These are phyloP conservation scores for Chaetomiaceae sp. DNA, from an alignment of 2,329 filamentous ascomycete species.

Conservation along the genomic window DNA sequence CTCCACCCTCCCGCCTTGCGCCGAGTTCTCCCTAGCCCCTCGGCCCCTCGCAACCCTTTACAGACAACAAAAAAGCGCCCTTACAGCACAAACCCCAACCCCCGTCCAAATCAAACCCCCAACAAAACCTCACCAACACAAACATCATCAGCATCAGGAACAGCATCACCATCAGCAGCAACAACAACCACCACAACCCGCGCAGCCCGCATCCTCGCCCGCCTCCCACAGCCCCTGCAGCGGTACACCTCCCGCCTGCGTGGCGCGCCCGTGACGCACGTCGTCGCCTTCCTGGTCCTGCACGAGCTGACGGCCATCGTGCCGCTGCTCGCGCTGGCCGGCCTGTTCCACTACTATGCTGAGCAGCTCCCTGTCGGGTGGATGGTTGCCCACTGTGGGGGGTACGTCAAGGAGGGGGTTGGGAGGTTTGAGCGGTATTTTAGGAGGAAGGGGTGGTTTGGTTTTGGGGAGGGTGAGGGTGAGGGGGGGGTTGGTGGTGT, in stretches of 20 bases:
- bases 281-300: constrained; percentile 79
- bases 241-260: constrained; percentile 66
- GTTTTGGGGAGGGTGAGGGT: constrained; percentile 42
- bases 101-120: neutral
- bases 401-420: constrained; percentile 57
- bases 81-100: no score
- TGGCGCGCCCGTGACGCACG: constrained; percentile 73
- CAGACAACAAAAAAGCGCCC: neutral
- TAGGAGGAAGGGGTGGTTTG: constrained; percentile 75
- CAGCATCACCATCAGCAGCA: neutral
- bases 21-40: neutral
- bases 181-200: constrained; percentile 26
- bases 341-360: constrained; percentile 75
- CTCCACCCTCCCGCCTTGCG: neutral
- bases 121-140: constrained; percentile 5
- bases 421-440: constrained; percentile 74
- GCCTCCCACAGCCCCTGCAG: constrained; percentile 62
- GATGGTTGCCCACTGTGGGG: constrained; percentile 46
- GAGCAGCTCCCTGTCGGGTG: constrained; percentile 62
- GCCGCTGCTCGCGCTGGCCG: constrained; percentile 70
- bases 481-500: constrained; percentile 22
- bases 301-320: constrained; percentile 88
- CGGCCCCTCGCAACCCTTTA: neutral
- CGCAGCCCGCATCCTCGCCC: constrained; percentile 43
- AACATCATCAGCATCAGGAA: neutral